Evolutionary conservation across 257 asterid genomes (phyloP).

Genomic region (Ocimum tenuiflorum): DNA sequence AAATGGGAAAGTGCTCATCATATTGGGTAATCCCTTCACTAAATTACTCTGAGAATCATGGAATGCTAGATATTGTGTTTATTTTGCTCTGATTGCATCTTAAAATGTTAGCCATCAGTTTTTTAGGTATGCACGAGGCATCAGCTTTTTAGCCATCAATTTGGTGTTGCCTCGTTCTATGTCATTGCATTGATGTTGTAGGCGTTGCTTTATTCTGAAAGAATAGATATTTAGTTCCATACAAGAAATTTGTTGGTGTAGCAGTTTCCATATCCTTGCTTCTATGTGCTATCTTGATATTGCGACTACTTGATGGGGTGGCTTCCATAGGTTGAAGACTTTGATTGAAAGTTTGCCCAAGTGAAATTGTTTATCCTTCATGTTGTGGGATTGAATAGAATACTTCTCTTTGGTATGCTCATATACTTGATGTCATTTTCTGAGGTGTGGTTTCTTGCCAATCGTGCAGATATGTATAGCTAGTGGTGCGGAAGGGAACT

Average conservation of each 20-base stretch:
- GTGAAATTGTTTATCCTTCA: background rate
- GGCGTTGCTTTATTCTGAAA: background rate
- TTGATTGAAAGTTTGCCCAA: background rate
- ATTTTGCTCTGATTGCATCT: background rate
- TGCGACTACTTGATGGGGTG: background rate
- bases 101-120: slow-evolving; percentile 4
- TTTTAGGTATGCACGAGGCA: too few relatives aligned
- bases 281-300: background rate
- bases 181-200: background rate
- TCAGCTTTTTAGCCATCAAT: too few relatives aligned
- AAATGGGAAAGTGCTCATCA: background rate
- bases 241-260: background rate
- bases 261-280: background rate
- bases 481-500: slow-evolving; percentile 13
- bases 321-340: background rate
- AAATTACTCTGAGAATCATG: background rate
- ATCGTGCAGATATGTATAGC: slow-evolving; percentile 39
- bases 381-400: background rate
- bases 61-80: background rate
- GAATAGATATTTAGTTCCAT: background rate
- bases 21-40: background rate
- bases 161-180: background rate
- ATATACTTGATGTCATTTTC: too few relatives aligned
- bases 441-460: slow-evolving; percentile 10
- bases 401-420: too few relatives aligned